Evolutionary conservation across 2,329 filamentous ascomycete species (phyloP), one percentile per base, ranked within the genome.

Genomic region (Sporothrix brunneoviolacea): DNA sequence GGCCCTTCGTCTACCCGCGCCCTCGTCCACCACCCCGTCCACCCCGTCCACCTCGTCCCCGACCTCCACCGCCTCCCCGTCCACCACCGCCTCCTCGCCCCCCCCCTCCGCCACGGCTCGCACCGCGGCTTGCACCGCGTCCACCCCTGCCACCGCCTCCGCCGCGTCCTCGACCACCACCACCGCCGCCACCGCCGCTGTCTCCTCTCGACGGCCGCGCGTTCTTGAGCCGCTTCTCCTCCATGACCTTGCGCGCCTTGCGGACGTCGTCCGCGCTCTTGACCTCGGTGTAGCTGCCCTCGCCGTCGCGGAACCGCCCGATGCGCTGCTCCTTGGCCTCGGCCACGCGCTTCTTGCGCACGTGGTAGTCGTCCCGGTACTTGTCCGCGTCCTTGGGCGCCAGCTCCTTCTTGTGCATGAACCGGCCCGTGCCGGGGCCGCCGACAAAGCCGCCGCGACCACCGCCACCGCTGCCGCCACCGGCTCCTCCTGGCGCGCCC

Each of bases 351-450:
- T 91, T 91, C 83, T 93, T 95, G 71, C 87, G 84, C 64, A 83
- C 82, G 57, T 94, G 76, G 69, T 88, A 98, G 69, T 98, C 91
- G 66, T 91, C 90, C 54, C 93, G 79, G 68, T 80, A 91, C 70
- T 87, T 91, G 73, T 98, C 93, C 8, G 93, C 90, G 60, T 88
- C 82, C 76, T 96, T 97, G 56, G 94, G 93, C 51, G 90, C 90
- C 70, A 80, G 83, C 65, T 93, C 84, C 67, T 84, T 80, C 69
- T 86, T 91, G 72, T 98, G 93, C 73, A 86, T 88, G 74, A 86
- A 95, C 55, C 83, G 76, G 3, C 76, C 75, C 50, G 69, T 61
- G 46, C 61, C 59, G 41, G 57, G 53, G 27, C 58, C 58, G n/a
- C 62, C 59, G 41, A 62, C 59, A 48, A 63, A 59, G 57, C 67